phyloP scores from a whole-genome alignment of 441 rosid species.

The Flueggea neowawraea region DNA sequence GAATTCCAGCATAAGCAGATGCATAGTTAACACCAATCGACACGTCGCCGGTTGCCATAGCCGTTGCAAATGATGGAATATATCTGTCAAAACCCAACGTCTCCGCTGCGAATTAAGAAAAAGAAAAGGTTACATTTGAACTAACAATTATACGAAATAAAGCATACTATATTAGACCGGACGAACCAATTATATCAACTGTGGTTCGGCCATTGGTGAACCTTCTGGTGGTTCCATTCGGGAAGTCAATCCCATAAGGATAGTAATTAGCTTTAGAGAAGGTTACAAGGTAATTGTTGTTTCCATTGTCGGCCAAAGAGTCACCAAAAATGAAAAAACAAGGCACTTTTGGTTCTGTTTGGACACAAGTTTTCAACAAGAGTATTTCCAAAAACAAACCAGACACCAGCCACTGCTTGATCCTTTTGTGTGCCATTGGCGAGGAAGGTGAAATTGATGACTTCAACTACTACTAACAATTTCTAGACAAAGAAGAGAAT shows the following conservation, averaged over 20 bases:
- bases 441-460: too few relatives aligned
- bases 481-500: too few relatives aligned
- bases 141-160: background rate
- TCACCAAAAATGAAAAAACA: slow-evolving; percentile 6
- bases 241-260: slow-evolving; percentile 11
- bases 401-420: too few relatives aligned
- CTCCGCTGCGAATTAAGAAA: background rate
- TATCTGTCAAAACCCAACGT: slow-evolving; percentile 1
- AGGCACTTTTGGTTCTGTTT: too few relatives aligned
- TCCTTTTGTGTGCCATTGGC: too few relatives aligned
- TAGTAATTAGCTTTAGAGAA: background rate
- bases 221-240: slow-evolving; percentile 6
- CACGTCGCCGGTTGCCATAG: background rate
- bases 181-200: slow-evolving; percentile 2
- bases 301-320: slow-evolving; percentile 7
- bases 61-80: slow-evolving; percentile 1
- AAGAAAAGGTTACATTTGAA: background rate
- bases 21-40: slow-evolving; percentile 4
- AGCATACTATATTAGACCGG: background rate
- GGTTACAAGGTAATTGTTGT: background rate
- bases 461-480: too few relatives aligned
- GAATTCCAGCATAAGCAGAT: slow-evolving; percentile 5
- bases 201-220: slow-evolving; percentile 11
- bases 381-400: too few relatives aligned
- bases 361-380: too few relatives aligned